These are phyloP conservation scores for Stenogyne calaminthoides DNA, from an alignment of 305 asterid species.

Conservation along the genomic window DNA sequence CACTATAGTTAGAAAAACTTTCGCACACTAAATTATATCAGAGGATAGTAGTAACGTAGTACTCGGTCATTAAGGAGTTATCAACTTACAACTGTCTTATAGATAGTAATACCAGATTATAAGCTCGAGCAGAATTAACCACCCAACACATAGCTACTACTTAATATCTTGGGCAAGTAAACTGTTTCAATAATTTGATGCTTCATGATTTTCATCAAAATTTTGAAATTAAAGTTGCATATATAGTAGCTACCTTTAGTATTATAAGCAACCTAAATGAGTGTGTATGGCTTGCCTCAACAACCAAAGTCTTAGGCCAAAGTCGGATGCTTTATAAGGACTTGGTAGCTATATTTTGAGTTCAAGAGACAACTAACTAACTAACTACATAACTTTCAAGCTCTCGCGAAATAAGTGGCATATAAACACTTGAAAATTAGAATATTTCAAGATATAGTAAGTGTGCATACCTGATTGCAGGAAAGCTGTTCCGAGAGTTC, in stretches of 20 bases:
- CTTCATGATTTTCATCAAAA: not conserved
- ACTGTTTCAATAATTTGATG: not conserved
- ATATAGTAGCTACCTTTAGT: not conserved
- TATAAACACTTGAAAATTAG: not conserved
- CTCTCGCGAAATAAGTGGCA: not conserved
- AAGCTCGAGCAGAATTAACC: not conserved
- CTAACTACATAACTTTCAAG: not conserved
- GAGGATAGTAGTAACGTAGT: not conserved
- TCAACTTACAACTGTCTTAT: not conserved
- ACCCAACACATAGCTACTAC: not conserved
- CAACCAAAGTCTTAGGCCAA: not conserved
- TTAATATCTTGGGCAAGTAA: not conserved
- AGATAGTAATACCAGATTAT: not conserved
- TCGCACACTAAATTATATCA: not conserved
- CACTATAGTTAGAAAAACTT: not conserved
- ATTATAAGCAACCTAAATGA: not conserved
- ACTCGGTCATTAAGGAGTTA: not conserved
- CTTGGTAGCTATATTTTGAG: too few relatives aligned
- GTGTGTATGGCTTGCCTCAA: too few relatives aligned
- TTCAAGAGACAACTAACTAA: not conserved
- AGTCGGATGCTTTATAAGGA: too few relatives aligned
- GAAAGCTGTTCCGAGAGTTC: conserved; percentile 78
- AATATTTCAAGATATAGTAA: conserved; percentile 17
- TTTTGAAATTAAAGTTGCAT: not conserved
- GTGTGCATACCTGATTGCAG: conserved; percentile 70